Conservation (phyloP, 805 yeast species). For the Saccharomycopsis schoenii region DNA sequence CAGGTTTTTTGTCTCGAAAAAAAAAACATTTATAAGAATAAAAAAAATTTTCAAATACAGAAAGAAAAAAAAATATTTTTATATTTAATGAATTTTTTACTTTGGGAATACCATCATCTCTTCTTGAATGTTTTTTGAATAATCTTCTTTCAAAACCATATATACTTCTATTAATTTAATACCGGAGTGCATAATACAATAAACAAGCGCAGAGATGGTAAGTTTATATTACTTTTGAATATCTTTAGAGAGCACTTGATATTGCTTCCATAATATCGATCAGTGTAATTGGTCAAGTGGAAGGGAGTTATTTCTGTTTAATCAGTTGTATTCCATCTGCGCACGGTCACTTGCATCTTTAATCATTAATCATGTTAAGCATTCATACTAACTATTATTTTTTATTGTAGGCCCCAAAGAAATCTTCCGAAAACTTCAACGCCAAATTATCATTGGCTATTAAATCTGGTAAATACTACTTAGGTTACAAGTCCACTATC, state of each 20-base stretch:
- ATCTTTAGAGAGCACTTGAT: too few relatives aligned
- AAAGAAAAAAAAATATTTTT: too few relatives aligned
- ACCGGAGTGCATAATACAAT: constrained; percentile 82
- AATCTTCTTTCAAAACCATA: constrained; percentile 19
- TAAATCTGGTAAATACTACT: constrained; percentile 99
- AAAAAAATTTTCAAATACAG: too few relatives aligned
- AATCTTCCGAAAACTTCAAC: constrained; percentile 89
- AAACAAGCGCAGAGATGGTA: constrained; percentile 93
- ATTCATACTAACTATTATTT: constrained; percentile 30
- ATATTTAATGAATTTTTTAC: background rate
- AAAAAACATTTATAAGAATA: too few relatives aligned
- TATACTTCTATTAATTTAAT: constrained; percentile 25
- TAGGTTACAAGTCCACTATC: constrained; percentile 98
- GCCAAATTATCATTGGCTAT: constrained; percentile 95
- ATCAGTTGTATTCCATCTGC: too few relatives aligned
- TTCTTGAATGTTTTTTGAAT: background rate
- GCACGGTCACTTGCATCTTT: too few relatives aligned
- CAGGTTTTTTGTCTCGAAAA: too few relatives aligned
- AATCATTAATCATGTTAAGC: too few relatives aligned
- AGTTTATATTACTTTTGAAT: constrained; percentile 36
- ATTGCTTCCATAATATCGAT: too few relatives aligned
- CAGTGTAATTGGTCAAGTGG: too few relatives aligned
- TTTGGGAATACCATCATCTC: background rate
- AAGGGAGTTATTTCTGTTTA: too few relatives aligned
- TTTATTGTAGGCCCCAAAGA: constrained; percentile 82